Base-by-base conservation (phyloP, 2,329 filamentous ascomycete species). In the Colletotrichum musae region DNA sequence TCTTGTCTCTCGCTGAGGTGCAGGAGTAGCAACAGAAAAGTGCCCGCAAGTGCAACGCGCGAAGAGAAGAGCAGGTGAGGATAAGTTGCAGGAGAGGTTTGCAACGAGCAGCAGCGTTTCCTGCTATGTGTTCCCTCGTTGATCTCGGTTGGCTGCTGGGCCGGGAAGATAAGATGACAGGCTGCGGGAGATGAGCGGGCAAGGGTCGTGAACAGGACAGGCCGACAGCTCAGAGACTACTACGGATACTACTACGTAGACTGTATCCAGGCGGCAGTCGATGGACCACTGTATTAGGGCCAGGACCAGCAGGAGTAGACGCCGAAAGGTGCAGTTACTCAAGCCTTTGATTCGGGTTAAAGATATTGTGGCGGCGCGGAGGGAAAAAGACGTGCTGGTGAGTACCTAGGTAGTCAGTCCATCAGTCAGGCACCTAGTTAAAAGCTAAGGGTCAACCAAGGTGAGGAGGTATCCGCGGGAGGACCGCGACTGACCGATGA, bases 1-100 rank as follows among this genome's bases (percentile, higher is more conserved):
- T 32, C 62, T 62, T 69, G 66, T 69, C 62, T 69, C 66, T 69
- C 50, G 66, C 66, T 69, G 66, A 69, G 62, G 66, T 61, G 50
- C 66, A 66, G 66, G 26, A 56, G 64, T 26, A 58, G 64, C n/a
- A 58, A 21, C 12, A 26, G 26, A 51, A 58, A 58, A 50, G 28
- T 47, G 41, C 36, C 21, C 21, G 36, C 51, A 36, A 47, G 15
- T 28, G 21, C 43, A 43, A 52, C 13, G 47, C 16, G 10, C 62
- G 59, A 24, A 50, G 56, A 45, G 7, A 18, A 51, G n/a, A 39
- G 48, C 21, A 64, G 62, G 45, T n/a, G 24, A 48, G 62, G 24
- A 41, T 36, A 28, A 36, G 39, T 45, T 41, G 60, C 32, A 48
- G 47, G 41, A 47, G 60, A 64, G 41, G 53, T 51, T 48, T 12